Conservation (phyloP, 805 yeast species). For the Brettanomyces bruxellensis region DNA sequence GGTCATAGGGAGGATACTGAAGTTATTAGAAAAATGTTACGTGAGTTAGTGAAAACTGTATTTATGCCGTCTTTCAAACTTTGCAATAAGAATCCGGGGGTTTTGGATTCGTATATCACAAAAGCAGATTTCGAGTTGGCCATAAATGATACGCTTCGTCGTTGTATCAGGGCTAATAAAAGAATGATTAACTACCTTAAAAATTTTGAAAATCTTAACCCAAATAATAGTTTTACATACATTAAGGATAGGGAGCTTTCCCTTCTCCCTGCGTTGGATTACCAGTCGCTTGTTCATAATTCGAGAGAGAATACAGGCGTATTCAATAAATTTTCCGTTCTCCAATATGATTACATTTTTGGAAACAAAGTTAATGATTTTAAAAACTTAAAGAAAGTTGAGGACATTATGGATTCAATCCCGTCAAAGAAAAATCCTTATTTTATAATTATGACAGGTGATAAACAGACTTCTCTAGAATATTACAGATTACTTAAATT, state of each 20-base stretch:
- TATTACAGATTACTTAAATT: slow-evolving; percentile 16
- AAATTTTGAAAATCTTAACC: slow-evolving; percentile 11
- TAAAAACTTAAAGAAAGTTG: slow-evolving; percentile 10
- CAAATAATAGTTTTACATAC: slow-evolving; percentile 11
- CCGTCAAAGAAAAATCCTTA: slow-evolving; percentile 5
- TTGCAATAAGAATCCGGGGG: not conserved
- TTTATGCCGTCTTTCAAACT: slow-evolving; percentile 12
- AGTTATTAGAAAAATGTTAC: slow-evolving; percentile 6
- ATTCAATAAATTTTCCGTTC: slow-evolving; percentile 3
- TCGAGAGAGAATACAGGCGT: not conserved
- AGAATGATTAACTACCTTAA: slow-evolving; percentile 6
- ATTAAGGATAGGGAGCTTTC: slow-evolving; percentile 17
- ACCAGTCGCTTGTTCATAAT: slow-evolving; percentile 3
- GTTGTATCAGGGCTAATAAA: slow-evolving; percentile 3
- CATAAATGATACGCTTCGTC: slow-evolving; percentile 2
- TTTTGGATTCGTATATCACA: slow-evolving; percentile 4
- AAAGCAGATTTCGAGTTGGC: slow-evolving; percentile 6
- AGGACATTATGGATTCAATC: slow-evolving; percentile 2
- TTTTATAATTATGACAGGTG: slow-evolving; percentile 16
- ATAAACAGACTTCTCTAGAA: slow-evolving; percentile 16
- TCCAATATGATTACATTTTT: slow-evolving; percentile 11
- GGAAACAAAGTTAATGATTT: slow-evolving; percentile 14
- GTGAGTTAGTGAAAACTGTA: slow-evolving; percentile 13
- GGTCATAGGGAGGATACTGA: not conserved
- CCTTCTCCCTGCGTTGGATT: slow-evolving; percentile 11